Evolutionary conservation across 1,139 yeast genomes (phyloP).

Genomic region (Chernovozyma aurita): DNA sequence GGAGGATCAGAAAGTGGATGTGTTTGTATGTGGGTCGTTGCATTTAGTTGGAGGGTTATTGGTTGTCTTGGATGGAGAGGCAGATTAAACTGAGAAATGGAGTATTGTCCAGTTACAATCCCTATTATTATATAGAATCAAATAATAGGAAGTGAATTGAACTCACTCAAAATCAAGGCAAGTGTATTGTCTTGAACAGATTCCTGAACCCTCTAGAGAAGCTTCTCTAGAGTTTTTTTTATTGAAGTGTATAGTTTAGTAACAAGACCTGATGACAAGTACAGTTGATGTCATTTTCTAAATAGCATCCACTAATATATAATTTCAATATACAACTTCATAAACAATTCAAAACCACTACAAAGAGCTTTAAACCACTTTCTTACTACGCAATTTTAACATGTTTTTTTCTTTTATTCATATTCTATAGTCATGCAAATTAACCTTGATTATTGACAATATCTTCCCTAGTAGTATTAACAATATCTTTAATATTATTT

Average conservation of each 20-base stretch:
- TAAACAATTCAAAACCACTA: background rate
- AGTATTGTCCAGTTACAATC: too few species aligned
- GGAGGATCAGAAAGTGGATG: slow-evolving; percentile 48
- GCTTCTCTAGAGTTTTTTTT: too few species aligned
- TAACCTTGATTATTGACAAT: slow-evolving; percentile 24
- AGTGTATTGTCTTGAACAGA: too few species aligned
- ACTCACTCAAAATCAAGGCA: too few species aligned
- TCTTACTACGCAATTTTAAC: too few species aligned
- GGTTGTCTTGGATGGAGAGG: slow-evolving; percentile 66
- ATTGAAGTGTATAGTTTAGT: too few species aligned
- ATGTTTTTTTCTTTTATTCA: background rate
- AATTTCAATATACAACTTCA: background rate
- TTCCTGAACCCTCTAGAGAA: too few species aligned
- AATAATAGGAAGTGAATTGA: too few species aligned
- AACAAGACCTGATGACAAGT: too few species aligned
- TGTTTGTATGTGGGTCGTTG: slow-evolving; percentile 89
- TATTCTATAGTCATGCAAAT: background rate
- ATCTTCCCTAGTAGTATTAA: slow-evolving; percentile 41
- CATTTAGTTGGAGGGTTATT: slow-evolving; percentile 92
- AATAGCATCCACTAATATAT: background rate
- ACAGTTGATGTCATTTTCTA: too few species aligned
- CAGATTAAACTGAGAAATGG: too few species aligned
- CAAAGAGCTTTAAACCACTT: background rate
- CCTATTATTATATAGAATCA: background rate
- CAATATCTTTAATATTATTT: slow-evolving; percentile 40